Conservation (phyloP, 139 green algal genomes). For the Auxenochlorella protothecoides region DNA sequence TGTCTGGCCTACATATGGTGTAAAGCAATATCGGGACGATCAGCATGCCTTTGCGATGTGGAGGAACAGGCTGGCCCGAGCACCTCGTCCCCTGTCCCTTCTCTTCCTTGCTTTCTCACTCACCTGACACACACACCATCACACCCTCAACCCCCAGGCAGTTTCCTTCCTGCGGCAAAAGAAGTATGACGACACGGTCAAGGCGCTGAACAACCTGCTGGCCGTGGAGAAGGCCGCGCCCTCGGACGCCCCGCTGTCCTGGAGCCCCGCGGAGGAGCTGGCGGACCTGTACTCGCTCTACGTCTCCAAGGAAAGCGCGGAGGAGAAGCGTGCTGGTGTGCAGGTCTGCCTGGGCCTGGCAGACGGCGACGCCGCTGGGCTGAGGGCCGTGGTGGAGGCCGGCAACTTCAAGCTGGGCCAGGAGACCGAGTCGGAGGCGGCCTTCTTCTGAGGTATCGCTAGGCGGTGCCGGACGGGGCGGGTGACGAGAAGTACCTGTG, state of each 20-base stretch:
- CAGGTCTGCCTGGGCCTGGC: conserved; percentile 44
- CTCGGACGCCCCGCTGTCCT: conserved; percentile 40
- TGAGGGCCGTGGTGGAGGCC: conserved; percentile 16
- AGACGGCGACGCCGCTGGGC: conserved; percentile 30
- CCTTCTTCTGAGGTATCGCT: conserved; percentile 26
- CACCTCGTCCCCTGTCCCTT: too few relatives aligned
- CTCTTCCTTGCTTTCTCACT: too few relatives aligned
- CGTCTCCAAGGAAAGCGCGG: conserved; percentile 34
- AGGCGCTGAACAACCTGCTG: conserved; percentile 53
- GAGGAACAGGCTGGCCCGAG: too few relatives aligned
- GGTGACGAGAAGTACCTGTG: too few relatives aligned
- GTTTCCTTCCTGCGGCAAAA: conserved; percentile 60
- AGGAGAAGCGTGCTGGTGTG: conserved; percentile 38
- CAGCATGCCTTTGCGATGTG: too few relatives aligned
- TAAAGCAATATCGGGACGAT: too few relatives aligned
- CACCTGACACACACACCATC: too few relatives aligned
- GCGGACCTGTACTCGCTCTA: conserved; percentile 69
- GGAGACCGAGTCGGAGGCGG: conserved; percentile 28
- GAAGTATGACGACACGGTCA: conserved; percentile 40
- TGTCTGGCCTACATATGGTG: too few relatives aligned
- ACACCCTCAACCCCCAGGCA: conserved; percentile 14
- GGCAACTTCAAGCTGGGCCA: conserved; percentile 31
- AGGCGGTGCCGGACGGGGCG: too few relatives aligned
- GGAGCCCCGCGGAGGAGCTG: conserved; percentile 63
- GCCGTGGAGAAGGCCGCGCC: conserved; percentile 43